Evolutionary conservation across 2,329 filamentous ascomycete genomes (phyloP), one percentile per base, ranked within the genome.

Genomic region (Aspergillus terreus): DNA sequence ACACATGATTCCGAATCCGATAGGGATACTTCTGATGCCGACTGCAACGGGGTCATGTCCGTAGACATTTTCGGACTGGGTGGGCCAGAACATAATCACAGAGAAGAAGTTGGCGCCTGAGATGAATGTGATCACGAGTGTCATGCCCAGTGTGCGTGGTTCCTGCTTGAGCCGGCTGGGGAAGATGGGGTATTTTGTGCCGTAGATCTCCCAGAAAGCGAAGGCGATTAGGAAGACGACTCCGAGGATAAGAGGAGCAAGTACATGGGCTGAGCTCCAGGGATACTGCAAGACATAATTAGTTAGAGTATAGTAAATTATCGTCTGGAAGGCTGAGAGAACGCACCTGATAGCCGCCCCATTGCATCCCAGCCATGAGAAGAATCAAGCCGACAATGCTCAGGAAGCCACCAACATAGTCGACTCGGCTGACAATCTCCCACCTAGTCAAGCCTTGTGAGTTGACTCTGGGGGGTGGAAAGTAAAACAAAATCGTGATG

Each of bases 21-120:
- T 78, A 1, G 85, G 84, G 5, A 88, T 67, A 38, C 82, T 82
- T 51, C 85, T 79, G 52, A 88, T 69, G n/a, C 85, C 85, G 49
- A 87, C 79, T 19, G 75, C 77, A 15, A 85, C 66, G 0, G 84
- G 83, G 56, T 86, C 81, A 56, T 87, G 81, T 6, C 82, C 82
- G 62, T 85, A 86, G 9, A 85, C 78, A 57, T 85, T 85, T 70
- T 82, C 84, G 1, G 81, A 78, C 64, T 86, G 79, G 0, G 81
- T 83, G 4, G 82, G 82, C 82, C 83, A 86, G 64, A 86, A 83
- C 65, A 76, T 74, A 46, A 76, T 64, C 10, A 79, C 70, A 0
- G 77, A 77, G 62, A 82, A 80, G 66, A 82, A 82, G 61, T 83
- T 83, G 52, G 79, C 78, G 4, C 81, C 81, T 0, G 79, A 81